phyloP scores from a whole-genome alignment of 805 yeast genomes.

The Suhomyces faveliae region DNA sequence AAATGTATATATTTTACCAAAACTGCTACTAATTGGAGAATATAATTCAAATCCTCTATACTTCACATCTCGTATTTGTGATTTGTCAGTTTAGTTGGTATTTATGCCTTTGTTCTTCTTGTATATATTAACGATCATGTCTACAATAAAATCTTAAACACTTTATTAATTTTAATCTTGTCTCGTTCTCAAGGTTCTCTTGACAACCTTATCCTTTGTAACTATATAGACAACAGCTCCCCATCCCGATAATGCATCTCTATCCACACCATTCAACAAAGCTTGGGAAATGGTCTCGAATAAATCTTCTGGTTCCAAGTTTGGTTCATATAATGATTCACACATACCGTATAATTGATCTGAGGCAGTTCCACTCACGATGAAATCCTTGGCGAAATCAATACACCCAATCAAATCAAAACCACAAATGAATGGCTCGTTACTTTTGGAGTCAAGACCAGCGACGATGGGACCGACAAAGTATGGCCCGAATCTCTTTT shows the following conservation, averaged over 20 bases:
- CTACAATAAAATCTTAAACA: too few species aligned
- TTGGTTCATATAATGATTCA: conserved; percentile 92
- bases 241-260: conserved; percentile 98
- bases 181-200: conserved; percentile 86
- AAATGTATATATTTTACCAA: too few species aligned
- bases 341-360: conserved; percentile 99
- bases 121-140: conserved; percentile 1
- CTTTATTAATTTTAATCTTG: conserved; percentile 64
- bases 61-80: too few species aligned
- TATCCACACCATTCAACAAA: conserved; percentile 87
- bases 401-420: conserved; percentile 97
- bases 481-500: conserved; percentile 92
- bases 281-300: conserved; percentile 96
- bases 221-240: conserved; percentile 93
- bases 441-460: conserved; percentile 80
- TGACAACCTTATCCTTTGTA: conserved; percentile 87
- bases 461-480: conserved; percentile 97
- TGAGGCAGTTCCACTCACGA: conserved; percentile 94
- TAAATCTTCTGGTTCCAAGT: conserved; percentile 89
- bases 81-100: too few species aligned
- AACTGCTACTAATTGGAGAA: too few species aligned
- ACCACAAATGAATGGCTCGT: conserved; percentile 88
- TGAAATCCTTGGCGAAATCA: conserved; percentile 91
- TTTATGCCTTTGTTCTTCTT: too few species aligned
- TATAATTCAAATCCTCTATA: too few species aligned